phyloP scores from a whole-genome alignment of 345 rosid species.

The Boechera retrofracta region DNA sequence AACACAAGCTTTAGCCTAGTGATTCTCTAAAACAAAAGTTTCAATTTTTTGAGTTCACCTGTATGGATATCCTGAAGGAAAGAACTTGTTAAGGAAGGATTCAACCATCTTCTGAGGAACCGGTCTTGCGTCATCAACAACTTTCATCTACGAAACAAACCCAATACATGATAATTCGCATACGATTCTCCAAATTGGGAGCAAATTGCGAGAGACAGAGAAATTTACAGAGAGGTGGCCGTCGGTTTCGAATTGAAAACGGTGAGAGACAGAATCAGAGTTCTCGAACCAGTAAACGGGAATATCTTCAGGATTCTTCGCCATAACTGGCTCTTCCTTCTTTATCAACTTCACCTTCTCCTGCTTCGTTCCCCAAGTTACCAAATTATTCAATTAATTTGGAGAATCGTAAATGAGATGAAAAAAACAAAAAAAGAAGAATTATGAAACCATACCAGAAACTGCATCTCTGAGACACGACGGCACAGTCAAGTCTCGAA shows the following conservation, averaged over 20 bases:
- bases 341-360: conserved; percentile 51
- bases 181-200: background rate
- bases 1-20: background rate
- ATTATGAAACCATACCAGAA: conserved; percentile 15
- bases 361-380: conserved; percentile 29
- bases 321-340: conserved; percentile 48
- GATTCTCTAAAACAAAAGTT: background rate
- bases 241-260: conserved; percentile 68
- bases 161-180: background rate
- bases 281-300: conserved; percentile 78
- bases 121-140: conserved; percentile 77
- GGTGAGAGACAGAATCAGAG: conserved; percentile 69
- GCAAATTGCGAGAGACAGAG: background rate
- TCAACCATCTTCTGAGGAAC: conserved; percentile 61
- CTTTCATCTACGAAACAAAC: conserved; percentile 53
- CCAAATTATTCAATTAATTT: background rate
- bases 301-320: conserved; percentile 35
- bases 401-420: background rate
- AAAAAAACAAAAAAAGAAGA: background rate
- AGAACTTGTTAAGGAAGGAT: conserved; percentile 81
- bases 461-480: conserved; percentile 32
- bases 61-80: conserved; percentile 93
- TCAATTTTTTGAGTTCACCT: conserved; percentile 52
- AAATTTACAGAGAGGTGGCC: conserved; percentile 73
- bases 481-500: background rate